phyloP scores from a whole-genome alignment of 1,284 basidiomycete species.

The Boletus sp. region DNA sequence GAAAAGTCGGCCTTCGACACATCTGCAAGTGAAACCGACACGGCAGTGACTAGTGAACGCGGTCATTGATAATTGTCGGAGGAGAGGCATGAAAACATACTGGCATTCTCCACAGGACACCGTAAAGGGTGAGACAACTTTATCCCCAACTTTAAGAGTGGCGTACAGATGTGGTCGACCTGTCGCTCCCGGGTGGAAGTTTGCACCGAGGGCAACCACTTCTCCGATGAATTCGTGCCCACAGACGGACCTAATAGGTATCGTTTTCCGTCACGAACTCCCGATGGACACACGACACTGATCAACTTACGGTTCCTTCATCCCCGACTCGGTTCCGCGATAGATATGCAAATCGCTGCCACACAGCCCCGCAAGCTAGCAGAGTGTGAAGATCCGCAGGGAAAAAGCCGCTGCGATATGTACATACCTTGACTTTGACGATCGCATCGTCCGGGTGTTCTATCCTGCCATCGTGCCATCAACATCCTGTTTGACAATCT shows the following conservation, averaged over 20 bases:
- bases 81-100: conserved; percentile 41
- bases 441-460: conserved; percentile 71
- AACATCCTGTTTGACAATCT: too few relatives aligned
- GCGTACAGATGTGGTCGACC: conserved; percentile 61
- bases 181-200: conserved; percentile 43
- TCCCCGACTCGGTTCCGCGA: conserved; percentile 53
- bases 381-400: neutral
- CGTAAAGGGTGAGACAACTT: conserved; percentile 86
- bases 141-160: conserved; percentile 72
- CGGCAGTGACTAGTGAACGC: conserved; percentile 58
- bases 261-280: neutral
- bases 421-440: conserved; percentile 59
- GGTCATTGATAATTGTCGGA: neutral
- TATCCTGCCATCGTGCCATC: conserved; percentile 42
- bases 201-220: conserved; percentile 68
- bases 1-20: conserved; percentile 63
- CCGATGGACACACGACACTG: neutral
- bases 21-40: conserved; percentile 74
- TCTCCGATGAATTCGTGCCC: conserved; percentile 87
- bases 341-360: conserved; percentile 85
- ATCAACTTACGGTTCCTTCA: conserved; percentile 34
- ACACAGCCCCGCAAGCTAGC: conserved; percentile 67
- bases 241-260: conserved; percentile 51
- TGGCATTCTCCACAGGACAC: conserved; percentile 78
- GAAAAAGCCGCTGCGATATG: neutral